Conservation (phyloP, 2,329 filamentous ascomycete species). For the Penicillium aurantiogriseum region DNA sequence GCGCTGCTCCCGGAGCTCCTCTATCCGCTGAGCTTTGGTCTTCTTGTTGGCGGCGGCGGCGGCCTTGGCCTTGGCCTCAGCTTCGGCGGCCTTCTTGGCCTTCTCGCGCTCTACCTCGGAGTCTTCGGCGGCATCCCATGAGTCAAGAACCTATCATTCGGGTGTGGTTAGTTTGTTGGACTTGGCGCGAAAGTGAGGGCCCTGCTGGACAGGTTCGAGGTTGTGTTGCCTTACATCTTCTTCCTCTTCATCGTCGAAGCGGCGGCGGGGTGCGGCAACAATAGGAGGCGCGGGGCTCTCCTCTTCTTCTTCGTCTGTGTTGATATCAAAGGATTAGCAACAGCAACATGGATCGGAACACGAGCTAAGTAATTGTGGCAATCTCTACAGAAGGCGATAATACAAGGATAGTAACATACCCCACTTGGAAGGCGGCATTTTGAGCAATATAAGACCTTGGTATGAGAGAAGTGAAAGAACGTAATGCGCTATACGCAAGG, state of each 20-base stretch:
- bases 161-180: not conserved
- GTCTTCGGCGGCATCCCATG: constrained; percentile 96
- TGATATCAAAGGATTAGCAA: constrained; percentile 11
- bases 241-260: constrained; percentile 91
- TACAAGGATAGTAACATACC: constrained; percentile 40
- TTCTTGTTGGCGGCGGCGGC: constrained; percentile 90
- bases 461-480: constrained; percentile 10
- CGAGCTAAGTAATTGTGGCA: constrained; percentile 4
- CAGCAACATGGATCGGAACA: not conserved
- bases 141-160: constrained; percentile 73
- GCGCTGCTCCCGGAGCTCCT: constrained; percentile 69
- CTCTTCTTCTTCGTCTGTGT: constrained; percentile 45
- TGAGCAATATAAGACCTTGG: constrained; percentile 19
- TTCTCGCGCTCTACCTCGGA: constrained; percentile 97
- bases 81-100: constrained; percentile 78
- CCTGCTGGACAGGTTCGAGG: not conserved
- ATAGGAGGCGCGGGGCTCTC: constrained; percentile 50
- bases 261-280: constrained; percentile 53
- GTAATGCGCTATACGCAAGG: constrained; percentile 16
- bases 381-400: constrained; percentile 4
- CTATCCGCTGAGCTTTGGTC: constrained; percentile 79
- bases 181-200: not conserved
- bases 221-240: constrained; percentile 66
- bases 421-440: constrained; percentile 51
- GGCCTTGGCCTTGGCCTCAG: constrained; percentile 84